Evolutionary conservation across 306 rosid species (phyloP), one percentile per base, ranked within the genome.

Genomic region (Lupinus albus): DNA sequence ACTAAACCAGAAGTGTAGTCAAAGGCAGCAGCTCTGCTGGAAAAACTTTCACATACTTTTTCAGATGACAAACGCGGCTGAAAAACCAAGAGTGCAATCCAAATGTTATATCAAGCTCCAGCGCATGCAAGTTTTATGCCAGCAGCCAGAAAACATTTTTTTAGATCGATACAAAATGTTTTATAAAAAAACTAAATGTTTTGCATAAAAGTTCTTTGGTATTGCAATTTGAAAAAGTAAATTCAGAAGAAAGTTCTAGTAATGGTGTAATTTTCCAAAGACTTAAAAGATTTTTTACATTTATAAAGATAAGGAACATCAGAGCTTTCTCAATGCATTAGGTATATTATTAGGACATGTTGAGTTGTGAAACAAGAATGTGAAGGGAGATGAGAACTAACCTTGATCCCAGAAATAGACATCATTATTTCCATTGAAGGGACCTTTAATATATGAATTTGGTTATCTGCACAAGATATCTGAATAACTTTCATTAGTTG

Each of bases 351-450:
- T 48, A 72, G 67, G 39, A 72, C 55, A 33, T 18, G 49, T 2
- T 66, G 20, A 54, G 36, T 61, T 35, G 15, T 60, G 41, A 72
- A 61, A 56, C 64, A 49, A 61, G 47, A 30, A 53, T 25, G 48
- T 25, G 42, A 28, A 70, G 57, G 44, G 51, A 39, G 4, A 64
- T 20, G 21, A 64, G 65, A 77, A 75, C 89, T 73, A 71, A 85
- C 99, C 99, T 93, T 93, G 76, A 93, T 93, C 72, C 99, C 97
- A 14, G 96, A 93, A 77, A 93, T 86, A 59, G 96, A 84, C 86
- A 79, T 93, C 70, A 79, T 35, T 72, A 93, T 84, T 76, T 90
- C 96, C 96, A 93, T 82, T 25, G 92, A 83, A 36, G 99, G 91
- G 92, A 75, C 84, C 81, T 88, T 90, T 55, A 93, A 76, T 10